These are phyloP conservation scores for Vachellia pachyceras DNA, from an alignment of 306 rosid genomes.

Conservation along the genomic window DNA sequence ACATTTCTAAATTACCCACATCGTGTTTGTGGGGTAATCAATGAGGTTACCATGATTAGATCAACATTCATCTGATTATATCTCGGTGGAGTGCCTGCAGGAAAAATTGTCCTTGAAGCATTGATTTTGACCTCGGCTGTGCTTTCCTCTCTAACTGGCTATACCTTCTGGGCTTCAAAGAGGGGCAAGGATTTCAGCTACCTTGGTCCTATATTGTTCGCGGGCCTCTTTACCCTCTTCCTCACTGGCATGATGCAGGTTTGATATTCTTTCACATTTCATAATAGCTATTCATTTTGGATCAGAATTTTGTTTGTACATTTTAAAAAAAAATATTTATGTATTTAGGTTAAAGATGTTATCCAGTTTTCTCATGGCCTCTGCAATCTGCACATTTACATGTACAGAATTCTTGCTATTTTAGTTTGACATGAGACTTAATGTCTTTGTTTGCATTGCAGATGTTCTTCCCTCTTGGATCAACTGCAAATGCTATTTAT, in stretches of 20 bases:
- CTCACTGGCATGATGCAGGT: constrained; percentile 90
- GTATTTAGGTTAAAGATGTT: background rate
- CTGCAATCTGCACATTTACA: background rate
- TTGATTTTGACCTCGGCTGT: constrained; percentile 87
- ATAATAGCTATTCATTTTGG: background rate
- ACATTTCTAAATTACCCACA: background rate
- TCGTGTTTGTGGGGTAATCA: background rate
- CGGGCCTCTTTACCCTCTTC: constrained; percentile 70
- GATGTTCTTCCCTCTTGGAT: too few species aligned
- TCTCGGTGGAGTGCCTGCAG: constrained; percentile 51
- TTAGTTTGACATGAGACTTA: constrained; percentile 40
- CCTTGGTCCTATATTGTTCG: constrained; percentile 90
- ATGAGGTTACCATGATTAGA: background rate
- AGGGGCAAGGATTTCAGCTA: constrained; percentile 98
- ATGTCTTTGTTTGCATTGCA: too few species aligned
- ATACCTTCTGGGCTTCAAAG: constrained; percentile 97
- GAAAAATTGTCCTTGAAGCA: constrained; percentile 92
- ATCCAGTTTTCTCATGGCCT: background rate
- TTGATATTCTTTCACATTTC: constrained; percentile 8
- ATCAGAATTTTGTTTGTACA: background rate
- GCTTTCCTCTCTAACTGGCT: constrained; percentile 80
- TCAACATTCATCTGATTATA: background rate
- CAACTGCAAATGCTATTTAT: too few species aligned
- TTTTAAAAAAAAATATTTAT: background rate
- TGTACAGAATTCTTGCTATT: background rate